These are phyloP conservation scores for Pezicula carpinea DNA, from an alignment of 2,329 filamentous ascomycete species.

Conservation along the genomic window DNA sequence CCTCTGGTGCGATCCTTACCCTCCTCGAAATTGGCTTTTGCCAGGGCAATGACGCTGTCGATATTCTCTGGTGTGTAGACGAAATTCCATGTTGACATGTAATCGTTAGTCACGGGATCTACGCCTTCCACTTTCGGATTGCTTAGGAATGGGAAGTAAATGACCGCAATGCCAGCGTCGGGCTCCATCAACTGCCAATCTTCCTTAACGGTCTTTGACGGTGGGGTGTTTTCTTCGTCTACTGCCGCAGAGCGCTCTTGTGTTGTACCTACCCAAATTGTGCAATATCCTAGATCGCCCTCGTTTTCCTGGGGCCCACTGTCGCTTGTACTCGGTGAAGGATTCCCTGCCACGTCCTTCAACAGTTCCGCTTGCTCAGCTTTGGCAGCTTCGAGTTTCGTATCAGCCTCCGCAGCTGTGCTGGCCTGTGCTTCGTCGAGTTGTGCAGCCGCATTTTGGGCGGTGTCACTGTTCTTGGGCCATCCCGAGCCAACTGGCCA, in stretches of 20 bases:
- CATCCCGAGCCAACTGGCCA: slow-evolving; percentile 96
- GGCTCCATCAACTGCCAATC: slow-evolving; percentile 69
- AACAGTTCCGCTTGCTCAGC: slow-evolving; percentile 36
- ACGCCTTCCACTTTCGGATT: slow-evolving; percentile 77
- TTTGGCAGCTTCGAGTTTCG: slow-evolving; percentile 59
- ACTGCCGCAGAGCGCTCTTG: slow-evolving; percentile 60
- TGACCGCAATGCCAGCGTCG: slow-evolving; percentile 78
- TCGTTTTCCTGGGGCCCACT: slow-evolving; percentile 30
- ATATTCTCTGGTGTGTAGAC: slow-evolving; percentile 90
- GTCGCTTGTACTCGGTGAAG: slow-evolving; percentile 20
- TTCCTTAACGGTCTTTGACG: slow-evolving; percentile 46
- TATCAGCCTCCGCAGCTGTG: slow-evolving; percentile 50
- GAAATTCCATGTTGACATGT: slow-evolving; percentile 97
- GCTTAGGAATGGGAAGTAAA: slow-evolving; percentile 85
- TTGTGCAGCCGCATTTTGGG: slow-evolving; percentile 56
- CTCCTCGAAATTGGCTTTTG: slow-evolving; percentile 81
- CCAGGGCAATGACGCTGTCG: slow-evolving; percentile 76
- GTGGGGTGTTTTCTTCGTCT: slow-evolving; percentile 42
- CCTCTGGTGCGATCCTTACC: slow-evolving; percentile 72
- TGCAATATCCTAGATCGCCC: slow-evolving; percentile 81
- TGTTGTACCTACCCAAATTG: slow-evolving; percentile 87
- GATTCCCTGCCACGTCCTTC: slow-evolving; percentile 24
- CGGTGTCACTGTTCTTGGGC: slow-evolving; percentile 60
- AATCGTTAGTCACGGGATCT: slow-evolving; percentile 79
- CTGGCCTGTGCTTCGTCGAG: slow-evolving; percentile 64